A percentile compares a stretch with the other conserved stretches of the same genome.
These are phyloP conservation scores for Barnettozyma hawaiiensis DNA, from an alignment of 1,139 yeast genomes.

Conservation along the genomic window DNA sequence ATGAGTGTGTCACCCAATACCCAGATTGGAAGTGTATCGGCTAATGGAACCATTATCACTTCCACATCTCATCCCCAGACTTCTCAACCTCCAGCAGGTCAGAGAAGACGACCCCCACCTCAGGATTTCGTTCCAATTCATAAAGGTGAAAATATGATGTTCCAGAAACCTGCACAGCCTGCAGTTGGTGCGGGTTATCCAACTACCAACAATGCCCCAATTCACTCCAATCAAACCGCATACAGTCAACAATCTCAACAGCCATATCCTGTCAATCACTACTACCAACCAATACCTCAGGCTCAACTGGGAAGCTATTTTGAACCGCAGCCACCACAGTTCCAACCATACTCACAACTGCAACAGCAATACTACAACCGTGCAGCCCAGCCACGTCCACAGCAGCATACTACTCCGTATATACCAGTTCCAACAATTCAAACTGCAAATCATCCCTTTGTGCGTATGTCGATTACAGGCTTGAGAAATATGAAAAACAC, in stretches of 20 bases:
- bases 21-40: not conserved
- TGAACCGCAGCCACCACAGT: slow-evolving; percentile 13
- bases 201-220: not conserved
- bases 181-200: not conserved
- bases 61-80: not conserved
- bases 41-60: not conserved
- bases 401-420: slow-evolving; percentile 5
- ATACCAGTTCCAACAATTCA: slow-evolving; percentile 32
- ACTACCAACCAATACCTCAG: slow-evolving; percentile 7
- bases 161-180: slow-evolving; percentile 1
- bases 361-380: slow-evolving; percentile 19
- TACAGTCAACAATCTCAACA: slow-evolving; percentile 8
- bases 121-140: not conserved
- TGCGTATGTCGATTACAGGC: slow-evolving; percentile 52
- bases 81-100: not conserved
- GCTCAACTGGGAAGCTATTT: slow-evolving; percentile 7
- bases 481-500: slow-evolving; percentile 64
- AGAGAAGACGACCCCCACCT: not conserved
- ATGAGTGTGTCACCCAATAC: not conserved
- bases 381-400: slow-evolving; percentile 3
- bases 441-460: slow-evolving; percentile 36
- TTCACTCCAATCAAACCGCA: slow-evolving; percentile 6
- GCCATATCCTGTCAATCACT: slow-evolving; percentile 12
- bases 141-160: slow-evolving; percentile 2
- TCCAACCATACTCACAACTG: not conserved